Evolutionary conservation across 257 asterid genomes (phyloP).

Genomic region (Jacaranda mimosifolia): DNA sequence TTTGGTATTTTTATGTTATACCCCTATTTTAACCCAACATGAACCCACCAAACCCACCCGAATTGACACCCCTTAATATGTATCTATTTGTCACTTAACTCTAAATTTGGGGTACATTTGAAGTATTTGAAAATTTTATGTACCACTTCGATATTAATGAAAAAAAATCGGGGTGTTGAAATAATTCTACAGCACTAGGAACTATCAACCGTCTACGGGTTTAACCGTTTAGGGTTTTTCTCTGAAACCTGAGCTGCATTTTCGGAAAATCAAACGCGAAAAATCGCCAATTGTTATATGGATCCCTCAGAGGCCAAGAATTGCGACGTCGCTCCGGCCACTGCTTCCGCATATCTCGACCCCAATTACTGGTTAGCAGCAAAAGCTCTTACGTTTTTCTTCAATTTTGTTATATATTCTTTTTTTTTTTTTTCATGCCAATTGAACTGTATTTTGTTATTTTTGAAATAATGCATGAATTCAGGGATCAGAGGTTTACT

Average conservation of each 20-base stretch:
- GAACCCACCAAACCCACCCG: no score
- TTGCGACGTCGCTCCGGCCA: constrained; percentile 63
- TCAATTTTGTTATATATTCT: background rate
- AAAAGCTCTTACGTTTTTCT: background rate
- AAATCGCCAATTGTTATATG: constrained; percentile 37
- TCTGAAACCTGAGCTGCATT: background rate
- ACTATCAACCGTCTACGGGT: constrained; percentile 16
- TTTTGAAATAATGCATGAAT: background rate
- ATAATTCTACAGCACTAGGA: background rate
- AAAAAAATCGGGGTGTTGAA: background rate
- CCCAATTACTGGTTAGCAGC: constrained; percentile 75
- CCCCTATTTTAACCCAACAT: no score
- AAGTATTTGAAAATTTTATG: no score
- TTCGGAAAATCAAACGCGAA: constrained; percentile 7
- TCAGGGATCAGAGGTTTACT: constrained; percentile 86
- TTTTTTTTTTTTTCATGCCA: background rate
- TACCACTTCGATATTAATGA: background rate
- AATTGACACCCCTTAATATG: no score
- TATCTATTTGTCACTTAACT: no score
- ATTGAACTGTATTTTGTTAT: background rate
- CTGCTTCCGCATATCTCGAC: constrained; percentile 80
- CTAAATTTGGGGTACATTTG: no score
- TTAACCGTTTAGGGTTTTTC: constrained; percentile 32
- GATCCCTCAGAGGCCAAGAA: constrained; percentile 46
- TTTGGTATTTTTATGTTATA: no score